These are phyloP conservation scores for Candida peoriensis DNA, from an alignment of 805 yeast species.

Conservation along the genomic window DNA sequence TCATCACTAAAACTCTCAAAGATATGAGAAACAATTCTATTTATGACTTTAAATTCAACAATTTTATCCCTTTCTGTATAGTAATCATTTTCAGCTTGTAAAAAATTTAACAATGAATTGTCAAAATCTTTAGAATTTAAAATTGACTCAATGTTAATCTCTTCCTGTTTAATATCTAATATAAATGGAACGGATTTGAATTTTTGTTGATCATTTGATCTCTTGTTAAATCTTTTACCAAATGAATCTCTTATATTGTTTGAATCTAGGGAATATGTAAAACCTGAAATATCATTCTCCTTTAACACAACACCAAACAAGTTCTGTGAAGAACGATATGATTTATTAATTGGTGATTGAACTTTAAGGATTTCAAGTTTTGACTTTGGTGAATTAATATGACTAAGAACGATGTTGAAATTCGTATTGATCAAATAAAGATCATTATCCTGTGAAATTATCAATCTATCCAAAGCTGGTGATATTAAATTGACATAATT, in stretches of 20 bases:
- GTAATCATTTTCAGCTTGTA: conserved; percentile 37
- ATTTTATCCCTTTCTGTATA: conserved; percentile 64
- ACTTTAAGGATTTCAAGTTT: conserved; percentile 12
- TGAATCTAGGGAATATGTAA: conserved; percentile 53
- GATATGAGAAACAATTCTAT: conserved; percentile 37
- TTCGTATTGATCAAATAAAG: conserved; percentile 33
- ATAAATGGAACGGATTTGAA: conserved; percentile 23
- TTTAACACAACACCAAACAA: conserved; percentile 16
- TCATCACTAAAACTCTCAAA: conserved; percentile 24
- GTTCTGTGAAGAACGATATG: conserved; percentile 7
- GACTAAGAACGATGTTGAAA: conserved; percentile 22
- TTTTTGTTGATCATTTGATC: conserved; percentile 11
- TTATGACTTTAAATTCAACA: conserved; percentile 55
- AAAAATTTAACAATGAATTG: conserved; percentile 24
- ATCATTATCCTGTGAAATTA: conserved; percentile 21
- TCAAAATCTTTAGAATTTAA: conserved; percentile 27
- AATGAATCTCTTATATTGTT: conserved; percentile 65
- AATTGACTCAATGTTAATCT: conserved; percentile 18
- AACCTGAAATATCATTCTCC: conserved; percentile 22
- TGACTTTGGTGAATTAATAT: conserved; percentile 14
- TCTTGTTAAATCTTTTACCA: conserved; percentile 45
- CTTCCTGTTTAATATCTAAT: conserved; percentile 18
- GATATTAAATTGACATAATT: conserved; percentile 16
- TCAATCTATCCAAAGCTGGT: conserved; percentile 22
- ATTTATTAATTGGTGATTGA: conserved; percentile 6